Base-by-base conservation (phyloP, 495 filamentous ascomycete species). In the Hypoxylon rickii region DNA sequence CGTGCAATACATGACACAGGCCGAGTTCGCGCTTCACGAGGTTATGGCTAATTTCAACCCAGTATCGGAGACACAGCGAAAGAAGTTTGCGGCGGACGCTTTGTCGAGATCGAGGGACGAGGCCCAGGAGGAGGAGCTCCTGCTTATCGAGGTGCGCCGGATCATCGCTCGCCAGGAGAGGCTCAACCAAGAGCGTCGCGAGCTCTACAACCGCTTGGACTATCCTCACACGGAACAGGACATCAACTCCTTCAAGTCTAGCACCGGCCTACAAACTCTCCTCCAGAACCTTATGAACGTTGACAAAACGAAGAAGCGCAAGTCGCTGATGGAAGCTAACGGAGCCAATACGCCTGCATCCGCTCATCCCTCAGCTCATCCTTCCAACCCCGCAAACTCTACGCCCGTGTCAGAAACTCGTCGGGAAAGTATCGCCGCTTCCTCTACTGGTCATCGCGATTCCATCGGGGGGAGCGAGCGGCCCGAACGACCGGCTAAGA, bases 131-230 rank as follows among this genome's bases (percentile, higher is more conserved):
- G 94, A 98, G 71, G 89, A 94, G 61, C 84, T 89, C 49, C 76
- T 97, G 1, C 80, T 98, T 4, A 77, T 88, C 39, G 94, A 98
- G 66, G 82, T 98, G 24, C 91, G 92, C 61, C 86, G 95, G 50
- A 96, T 98, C 56, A 80, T 92, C 31, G 82, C 83, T 55, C 84
- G 88, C 51, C 87, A 93, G 51, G 87, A 93, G 54, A 83, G 79
- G 56, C 85, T 96, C 60, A 86, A 90, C 62, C 84, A 89, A 55
- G 91, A 96, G 63, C 90, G 93, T 36, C 81, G 85, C 59, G 94
- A 97, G 65, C 82, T 97, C n/a, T 94, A 94, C 70, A 81, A 84
- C 51, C 84, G 92, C 49, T 85, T 97, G 8, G 92, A 96, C 53
- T 84, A 86, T 51, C 88, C 89, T 5, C 79, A 83, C 52, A 88